A percentile compares a stretch with the other conserved stretches of the same genome.
phyloP scores from a whole-genome alignment of 164 flowering plant genomes.

The Macadamia tetraphylla region DNA sequence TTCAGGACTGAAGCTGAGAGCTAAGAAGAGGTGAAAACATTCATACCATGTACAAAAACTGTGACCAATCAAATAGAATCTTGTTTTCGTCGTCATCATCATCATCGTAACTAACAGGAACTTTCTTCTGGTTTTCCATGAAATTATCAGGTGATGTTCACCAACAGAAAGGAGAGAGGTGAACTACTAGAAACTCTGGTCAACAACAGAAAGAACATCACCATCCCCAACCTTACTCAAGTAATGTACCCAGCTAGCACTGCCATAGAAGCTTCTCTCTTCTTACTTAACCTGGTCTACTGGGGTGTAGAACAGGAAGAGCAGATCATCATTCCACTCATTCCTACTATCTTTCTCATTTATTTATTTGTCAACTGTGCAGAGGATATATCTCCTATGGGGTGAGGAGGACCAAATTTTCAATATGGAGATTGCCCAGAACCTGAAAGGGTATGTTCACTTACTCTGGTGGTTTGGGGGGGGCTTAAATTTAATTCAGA shows the following conservation, averaged over 20 bases:
- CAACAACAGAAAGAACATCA: conserved; percentile 55
- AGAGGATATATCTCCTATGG: conserved; percentile 89
- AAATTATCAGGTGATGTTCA: conserved; percentile 71
- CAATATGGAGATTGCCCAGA: conserved; percentile 64
- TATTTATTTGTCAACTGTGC: conserved; percentile 8
- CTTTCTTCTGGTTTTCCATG: too few species aligned
- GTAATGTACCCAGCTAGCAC: conserved; percentile 19
- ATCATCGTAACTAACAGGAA: too few species aligned
- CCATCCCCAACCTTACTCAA: conserved; percentile 57
- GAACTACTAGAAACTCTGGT: conserved; percentile 75
- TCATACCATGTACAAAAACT: too few species aligned
- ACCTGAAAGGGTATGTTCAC: conserved; percentile 65
- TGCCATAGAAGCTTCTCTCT: too few species aligned
- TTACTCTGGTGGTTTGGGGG: background rate
- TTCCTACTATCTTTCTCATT: too few species aligned
- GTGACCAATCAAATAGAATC: too few species aligned
- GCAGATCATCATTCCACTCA: too few species aligned
- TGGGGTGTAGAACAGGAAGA: too few species aligned
- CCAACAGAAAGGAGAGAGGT: conserved; percentile 77
- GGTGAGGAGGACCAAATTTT: conserved; percentile 87
- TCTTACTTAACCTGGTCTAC: too few species aligned
- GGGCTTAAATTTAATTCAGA: background rate
- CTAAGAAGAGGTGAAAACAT: too few species aligned
- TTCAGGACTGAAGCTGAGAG: too few species aligned
- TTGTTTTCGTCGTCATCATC: too few species aligned